Evolutionary conservation across 2,329 filamentous ascomycete species (phyloP), one percentile per base, ranked within the genome.

Genomic region (Diaporthe ampelina): DNA sequence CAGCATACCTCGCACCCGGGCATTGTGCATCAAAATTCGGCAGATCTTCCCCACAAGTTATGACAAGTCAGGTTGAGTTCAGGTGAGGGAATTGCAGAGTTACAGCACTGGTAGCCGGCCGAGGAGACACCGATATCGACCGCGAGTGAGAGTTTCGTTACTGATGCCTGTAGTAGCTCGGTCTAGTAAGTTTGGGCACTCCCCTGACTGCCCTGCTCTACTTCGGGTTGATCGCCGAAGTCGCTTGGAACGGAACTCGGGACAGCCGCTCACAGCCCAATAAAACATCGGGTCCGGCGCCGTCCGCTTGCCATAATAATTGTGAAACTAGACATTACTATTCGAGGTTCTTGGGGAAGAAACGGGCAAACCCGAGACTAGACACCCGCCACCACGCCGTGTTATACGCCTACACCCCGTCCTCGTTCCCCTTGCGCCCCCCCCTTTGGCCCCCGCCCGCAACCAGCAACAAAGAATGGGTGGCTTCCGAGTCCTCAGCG

Each of bases 401-500:
- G 11, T 43, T 32, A 32, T 32, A 32, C 29, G 29, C 45, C 45
- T 24, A 24, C 45, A 11, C 45, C 45, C 45, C 9, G 21, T 24
- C 45, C 45, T n/a, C 15, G 6, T 50, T 7, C n/a, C 21, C 13
- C 13, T 24, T 17, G 4, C 57, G 4, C 35, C 21, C 7, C 3
- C 8, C 21, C 17, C 21, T 9, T 32, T 15, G n/a, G 57, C 57
- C 4, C 15, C n/a, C 15, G 15, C 3, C 4, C n/a, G 9, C 7
- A 21, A 15, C 10, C 21, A 26, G 5, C 24, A 63, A 63, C 24
- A 32, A 0, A 63, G 9, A 48, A 63, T 63, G 59, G 59, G 59
- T 9, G 40, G 59, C 40, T 63, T 63, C 59, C 40, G 59, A 4
- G 59, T 63, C 59, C 59, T 63, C 24, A 48, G 59, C 59, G 59